Evolutionary conservation across 2,329 filamentous ascomycete genomes (phyloP), one percentile per base, ranked within the genome.

Genomic region (Epicoccum nigrum): DNA sequence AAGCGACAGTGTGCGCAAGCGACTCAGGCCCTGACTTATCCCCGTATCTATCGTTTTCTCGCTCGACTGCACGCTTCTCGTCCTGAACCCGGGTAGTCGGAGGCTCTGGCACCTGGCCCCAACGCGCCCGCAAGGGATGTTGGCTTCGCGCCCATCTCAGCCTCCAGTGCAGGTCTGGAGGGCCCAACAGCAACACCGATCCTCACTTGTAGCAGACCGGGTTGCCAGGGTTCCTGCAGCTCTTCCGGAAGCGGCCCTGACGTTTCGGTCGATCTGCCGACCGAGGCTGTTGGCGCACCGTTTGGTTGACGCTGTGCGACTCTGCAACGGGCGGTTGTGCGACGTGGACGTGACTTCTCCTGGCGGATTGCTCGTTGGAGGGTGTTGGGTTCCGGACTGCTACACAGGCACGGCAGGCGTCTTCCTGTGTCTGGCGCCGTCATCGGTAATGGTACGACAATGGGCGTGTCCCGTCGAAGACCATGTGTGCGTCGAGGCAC

Each of bases 81-180:
- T 13, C 51, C 50, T 52, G 44, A 28, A 65, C 65, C 65, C 64
- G 28, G 63, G 63, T 68, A 41, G 12, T 37, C 55, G 65, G 65
- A 28, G 37, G 55, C 16, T 35, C 27, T 27, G 38, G 38, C 41
- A 45, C 57, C 50, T 32, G 37, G 51, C 49, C 38, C 38, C 50
- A n/a, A n/a, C n/a, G 54, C 54, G 56, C 55, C 62, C 58, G 45
- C 56, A 65, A 64, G 58, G 60, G 55, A 53, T 31, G 31, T 30
- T 27, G 19, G 34, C 30, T 38, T 34, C 17, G 16, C 25, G 38
- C 34, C 42, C 48, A 15, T 52, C 35, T 45, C 44, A 50, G 46
- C 48, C 33, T 40, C 45, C 45, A 37, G 52, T 45, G 43, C 45
- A 33, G 31, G 33, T 40, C 41, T 45, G 45, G 25, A 21, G 51